phyloP scores from a whole-genome alignment of 441 rosid genomes.

The Euphorbia celastroides region DNA sequence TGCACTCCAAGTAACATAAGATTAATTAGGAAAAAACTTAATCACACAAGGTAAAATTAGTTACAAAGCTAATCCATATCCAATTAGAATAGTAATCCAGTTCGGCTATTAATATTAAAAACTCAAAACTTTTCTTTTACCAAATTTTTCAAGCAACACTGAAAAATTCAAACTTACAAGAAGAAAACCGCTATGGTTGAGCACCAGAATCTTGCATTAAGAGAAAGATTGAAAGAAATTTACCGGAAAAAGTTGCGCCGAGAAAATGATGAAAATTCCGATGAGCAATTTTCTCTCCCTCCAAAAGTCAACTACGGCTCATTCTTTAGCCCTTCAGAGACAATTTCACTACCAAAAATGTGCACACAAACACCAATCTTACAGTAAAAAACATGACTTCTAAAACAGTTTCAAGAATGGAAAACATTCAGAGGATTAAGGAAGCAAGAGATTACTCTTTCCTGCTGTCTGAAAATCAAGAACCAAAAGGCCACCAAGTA shows the following conservation, averaged over 20 bases:
- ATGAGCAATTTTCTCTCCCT: background rate
- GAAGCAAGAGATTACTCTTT: constrained; percentile 15
- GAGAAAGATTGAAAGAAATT: constrained; percentile 2
- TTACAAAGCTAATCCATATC: too few relatives aligned
- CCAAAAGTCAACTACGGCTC: background rate
- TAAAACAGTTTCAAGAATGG: background rate
- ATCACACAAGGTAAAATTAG: too few relatives aligned
- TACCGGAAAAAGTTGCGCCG: background rate
- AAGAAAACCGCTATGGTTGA: background rate
- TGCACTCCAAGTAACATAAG: too few relatives aligned
- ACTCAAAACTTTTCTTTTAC: too few relatives aligned
- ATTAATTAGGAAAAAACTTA: too few relatives aligned
- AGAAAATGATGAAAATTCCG: background rate
- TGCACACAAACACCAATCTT: background rate
- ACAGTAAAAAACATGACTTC: background rate
- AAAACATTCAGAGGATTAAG: background rate
- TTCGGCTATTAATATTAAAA: too few relatives aligned
- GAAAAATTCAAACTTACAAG: too few relatives aligned
- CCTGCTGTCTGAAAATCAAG: background rate
- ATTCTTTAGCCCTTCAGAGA: background rate
- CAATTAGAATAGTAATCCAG: too few relatives aligned
- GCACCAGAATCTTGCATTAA: background rate
- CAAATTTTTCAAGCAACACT: too few relatives aligned
- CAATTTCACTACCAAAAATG: background rate
- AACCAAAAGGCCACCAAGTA: too few relatives aligned